phyloP scores from a whole-genome alignment of 768 basidiomycete genomes.

The Ramaria rubella region DNA sequence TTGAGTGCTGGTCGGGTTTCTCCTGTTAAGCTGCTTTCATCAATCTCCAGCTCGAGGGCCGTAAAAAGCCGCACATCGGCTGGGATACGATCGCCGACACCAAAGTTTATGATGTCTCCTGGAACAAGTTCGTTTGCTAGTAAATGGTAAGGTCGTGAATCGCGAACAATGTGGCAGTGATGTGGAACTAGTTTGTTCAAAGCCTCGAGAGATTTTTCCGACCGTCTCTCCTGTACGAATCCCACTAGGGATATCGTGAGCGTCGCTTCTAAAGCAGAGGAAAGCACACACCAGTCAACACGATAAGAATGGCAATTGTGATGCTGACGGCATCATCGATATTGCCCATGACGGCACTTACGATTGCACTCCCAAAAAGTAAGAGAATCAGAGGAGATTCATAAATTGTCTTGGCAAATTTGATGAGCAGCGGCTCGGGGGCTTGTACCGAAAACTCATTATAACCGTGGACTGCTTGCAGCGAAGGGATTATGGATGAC shows the following conservation, averaged over 20 bases:
- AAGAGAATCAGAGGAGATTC: constrained; percentile 90
- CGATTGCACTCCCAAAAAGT: constrained; percentile 80
- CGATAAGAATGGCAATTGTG: constrained; percentile 84
- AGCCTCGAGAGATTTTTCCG: constrained; percentile 90
- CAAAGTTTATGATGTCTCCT: constrained; percentile 84
- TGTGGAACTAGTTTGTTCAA: constrained; percentile 96
- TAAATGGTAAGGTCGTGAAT: constrained; percentile 65
- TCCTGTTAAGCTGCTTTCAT: constrained; percentile 92
- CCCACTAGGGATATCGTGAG: constrained; percentile 48
- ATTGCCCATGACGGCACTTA: constrained; percentile 93
- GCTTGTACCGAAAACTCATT: constrained; percentile 89
- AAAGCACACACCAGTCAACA: constrained; percentile 71
- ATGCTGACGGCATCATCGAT: constrained; percentile 93
- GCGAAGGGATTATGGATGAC: constrained; percentile 49
- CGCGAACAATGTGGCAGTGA: constrained; percentile 87
- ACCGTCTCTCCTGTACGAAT: constrained; percentile 91
- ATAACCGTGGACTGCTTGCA: constrained; percentile 71
- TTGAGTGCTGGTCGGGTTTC: constrained; percentile 83
- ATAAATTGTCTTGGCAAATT: constrained; percentile 93
- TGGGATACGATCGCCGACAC: constrained; percentile 89
- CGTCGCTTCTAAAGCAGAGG: background rate
- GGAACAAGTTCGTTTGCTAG: constrained; percentile 97
- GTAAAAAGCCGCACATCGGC: constrained; percentile 82
- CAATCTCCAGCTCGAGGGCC: constrained; percentile 86
- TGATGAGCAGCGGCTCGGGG: constrained; percentile 73